phyloP scores from a whole-genome alignment of 2,329 filamentous ascomycete species.

The Aspergillus pseudoterreus region DNA sequence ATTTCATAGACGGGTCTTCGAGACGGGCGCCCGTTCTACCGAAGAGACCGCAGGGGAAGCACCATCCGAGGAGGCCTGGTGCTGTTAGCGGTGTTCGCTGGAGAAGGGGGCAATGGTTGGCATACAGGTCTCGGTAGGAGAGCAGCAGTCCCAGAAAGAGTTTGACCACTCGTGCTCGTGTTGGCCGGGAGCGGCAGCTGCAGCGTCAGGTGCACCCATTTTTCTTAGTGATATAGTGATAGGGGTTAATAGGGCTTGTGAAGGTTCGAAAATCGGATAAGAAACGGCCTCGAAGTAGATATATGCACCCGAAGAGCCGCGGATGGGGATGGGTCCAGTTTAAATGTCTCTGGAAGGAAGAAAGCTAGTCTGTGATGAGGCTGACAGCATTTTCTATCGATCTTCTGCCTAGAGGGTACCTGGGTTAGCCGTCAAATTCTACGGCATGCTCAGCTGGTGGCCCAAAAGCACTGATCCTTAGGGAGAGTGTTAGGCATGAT shows the following conservation, averaged over 20 bases:
- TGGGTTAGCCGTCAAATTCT: too few species aligned
- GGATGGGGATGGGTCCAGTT: too few species aligned
- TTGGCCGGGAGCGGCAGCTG: neutral
- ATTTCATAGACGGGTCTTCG: constrained; percentile 25
- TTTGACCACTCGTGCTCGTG: constrained; percentile 24
- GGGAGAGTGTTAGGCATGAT: neutral
- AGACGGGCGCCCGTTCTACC: constrained; percentile 30
- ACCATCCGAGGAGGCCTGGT: constrained; percentile 25
- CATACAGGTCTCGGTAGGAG: constrained; percentile 29
- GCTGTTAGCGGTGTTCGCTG: neutral
- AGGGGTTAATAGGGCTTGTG: neutral
- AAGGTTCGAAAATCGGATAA: too few species aligned
- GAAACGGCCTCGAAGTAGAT: too few species aligned
- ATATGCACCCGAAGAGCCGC: too few species aligned
- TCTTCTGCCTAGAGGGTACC: too few species aligned
- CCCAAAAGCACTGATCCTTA: neutral
- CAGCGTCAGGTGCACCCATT: constrained; percentile 3
- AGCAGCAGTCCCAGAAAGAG: constrained; percentile 31
- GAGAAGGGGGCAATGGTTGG: neutral
- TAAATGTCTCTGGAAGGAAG: too few species aligned
- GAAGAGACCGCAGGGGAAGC: constrained; percentile 29
- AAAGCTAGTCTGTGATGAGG: too few species aligned
- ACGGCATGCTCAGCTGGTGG: too few species aligned
- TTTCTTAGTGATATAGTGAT: neutral
- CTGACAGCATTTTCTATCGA: too few species aligned